These are phyloP conservation scores for Chaetothyriales sp. DNA, from an alignment of 2,329 filamentous ascomycete genomes.

Conservation along the genomic window DNA sequence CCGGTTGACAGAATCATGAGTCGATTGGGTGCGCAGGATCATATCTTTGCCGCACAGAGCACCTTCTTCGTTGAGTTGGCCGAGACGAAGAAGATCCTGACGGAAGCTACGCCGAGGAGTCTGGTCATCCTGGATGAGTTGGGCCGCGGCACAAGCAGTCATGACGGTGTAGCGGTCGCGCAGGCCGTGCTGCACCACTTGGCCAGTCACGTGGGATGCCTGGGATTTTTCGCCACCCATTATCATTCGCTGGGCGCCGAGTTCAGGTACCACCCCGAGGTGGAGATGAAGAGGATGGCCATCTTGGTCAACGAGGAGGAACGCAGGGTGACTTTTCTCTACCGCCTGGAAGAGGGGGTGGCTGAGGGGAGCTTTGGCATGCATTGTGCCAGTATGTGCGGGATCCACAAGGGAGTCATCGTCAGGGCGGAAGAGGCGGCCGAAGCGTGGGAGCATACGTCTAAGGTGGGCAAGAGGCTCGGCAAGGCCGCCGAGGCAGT, in stretches of 20 bases:
- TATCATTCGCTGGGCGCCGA: constrained; percentile 90
- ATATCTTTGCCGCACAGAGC: constrained; percentile 94
- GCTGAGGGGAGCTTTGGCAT: constrained; percentile 96
- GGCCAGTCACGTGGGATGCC: constrained; percentile 78
- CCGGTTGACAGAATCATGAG: constrained; percentile 98
- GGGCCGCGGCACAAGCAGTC: constrained; percentile 84
- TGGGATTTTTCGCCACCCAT: constrained; percentile 95
- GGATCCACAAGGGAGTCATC: constrained; percentile 71
- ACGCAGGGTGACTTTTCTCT: constrained; percentile 86
- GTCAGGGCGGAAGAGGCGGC: constrained; percentile 79
- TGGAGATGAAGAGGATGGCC: constrained; percentile 76
- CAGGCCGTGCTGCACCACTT: constrained; percentile 96
- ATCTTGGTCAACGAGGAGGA: constrained; percentile 81
- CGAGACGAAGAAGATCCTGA: constrained; percentile 94
- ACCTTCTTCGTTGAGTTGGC: constrained; percentile 97
- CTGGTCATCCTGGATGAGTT: constrained; percentile 95
- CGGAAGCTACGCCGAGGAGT: constrained; percentile 83
- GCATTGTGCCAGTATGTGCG: constrained; percentile 98
- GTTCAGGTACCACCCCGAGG: constrained; percentile 79
- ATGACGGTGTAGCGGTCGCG: constrained; percentile 91
- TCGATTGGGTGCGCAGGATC: constrained; percentile 90
- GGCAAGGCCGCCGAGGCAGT: constrained; percentile 42
- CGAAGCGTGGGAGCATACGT: constrained; percentile 88
- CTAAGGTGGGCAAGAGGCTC: constrained; percentile 72
- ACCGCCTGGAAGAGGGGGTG: constrained; percentile 83